Percentiles rank a stretch among this genome's conserved stretches.
Evolutionary conservation across 108 stramenopile genomes (phyloP).

Genomic region (Nitzschia sp.): DNA sequence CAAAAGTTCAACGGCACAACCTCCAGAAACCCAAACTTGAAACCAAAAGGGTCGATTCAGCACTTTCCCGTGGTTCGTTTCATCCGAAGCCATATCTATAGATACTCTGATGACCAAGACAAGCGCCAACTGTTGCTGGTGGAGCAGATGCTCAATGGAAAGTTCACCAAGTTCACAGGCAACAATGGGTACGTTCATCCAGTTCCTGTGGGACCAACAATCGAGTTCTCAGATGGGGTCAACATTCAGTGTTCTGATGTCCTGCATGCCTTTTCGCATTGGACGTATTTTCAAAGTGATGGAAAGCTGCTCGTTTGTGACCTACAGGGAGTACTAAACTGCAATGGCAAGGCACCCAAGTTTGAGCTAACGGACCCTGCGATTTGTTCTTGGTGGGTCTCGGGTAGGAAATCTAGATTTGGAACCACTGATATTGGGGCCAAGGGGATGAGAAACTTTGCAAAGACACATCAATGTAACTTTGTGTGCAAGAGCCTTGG

Average conservation of each 20-base stretch:
- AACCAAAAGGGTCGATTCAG: slow-evolving; percentile 10
- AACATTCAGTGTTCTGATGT: slow-evolving; percentile 42
- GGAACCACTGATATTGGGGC: slow-evolving; percentile 55
- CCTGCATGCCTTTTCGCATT: slow-evolving; percentile 56
- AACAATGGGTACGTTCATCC: slow-evolving; percentile 41
- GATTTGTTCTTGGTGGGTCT: slow-evolving; percentile 54
- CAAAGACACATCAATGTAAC: slow-evolving; percentile 55
- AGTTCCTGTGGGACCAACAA: not conserved
- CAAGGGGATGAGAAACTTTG: slow-evolving; percentile 50
- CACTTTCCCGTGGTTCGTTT: slow-evolving; percentile 35
- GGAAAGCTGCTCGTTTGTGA: slow-evolving; percentile 52
- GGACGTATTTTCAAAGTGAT: slow-evolving; percentile 33
- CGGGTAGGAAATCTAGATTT: slow-evolving; percentile 30
- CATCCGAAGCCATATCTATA: slow-evolving; percentile 48
- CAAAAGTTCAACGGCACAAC: slow-evolving; percentile 39
- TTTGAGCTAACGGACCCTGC: slow-evolving; percentile 67
- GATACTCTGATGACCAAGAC: slow-evolving; percentile 31
- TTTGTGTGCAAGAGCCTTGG: slow-evolving; percentile 41
- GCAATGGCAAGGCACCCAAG: slow-evolving; percentile 39
- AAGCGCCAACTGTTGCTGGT: slow-evolving; percentile 43
- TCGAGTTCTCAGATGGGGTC: slow-evolving; percentile 1
- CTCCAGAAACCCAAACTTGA: slow-evolving; percentile 23
- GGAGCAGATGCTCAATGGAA: slow-evolving; percentile 54
- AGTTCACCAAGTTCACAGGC: slow-evolving; percentile 50
- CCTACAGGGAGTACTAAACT: slow-evolving; percentile 58